Conservation (phyloP, 805 yeast species). For the Myxozyma lipomycoides region DNA sequence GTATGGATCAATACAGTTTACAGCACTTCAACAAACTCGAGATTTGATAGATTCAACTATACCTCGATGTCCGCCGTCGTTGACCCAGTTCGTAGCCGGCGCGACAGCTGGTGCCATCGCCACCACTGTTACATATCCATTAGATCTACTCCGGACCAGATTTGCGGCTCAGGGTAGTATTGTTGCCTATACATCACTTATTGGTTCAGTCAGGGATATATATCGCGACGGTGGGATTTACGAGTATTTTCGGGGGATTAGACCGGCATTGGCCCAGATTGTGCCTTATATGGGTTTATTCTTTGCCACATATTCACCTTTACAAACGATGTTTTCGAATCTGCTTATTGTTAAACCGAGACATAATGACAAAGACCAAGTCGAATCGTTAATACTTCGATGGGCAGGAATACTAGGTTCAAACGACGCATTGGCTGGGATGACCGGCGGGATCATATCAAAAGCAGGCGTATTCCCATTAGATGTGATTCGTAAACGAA, state of each 20-base stretch:
- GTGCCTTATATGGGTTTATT: constrained; percentile 70
- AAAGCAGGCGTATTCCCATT: constrained; percentile 78
- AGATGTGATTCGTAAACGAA: constrained; percentile 73
- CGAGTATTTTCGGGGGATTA: constrained; percentile 51
- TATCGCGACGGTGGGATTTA: constrained; percentile 42
- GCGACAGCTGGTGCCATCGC: constrained; percentile 72
- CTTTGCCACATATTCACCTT: constrained; percentile 37
- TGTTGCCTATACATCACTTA: constrained; percentile 31
- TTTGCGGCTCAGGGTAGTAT: constrained; percentile 58
- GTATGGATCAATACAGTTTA: constrained; percentile 83
- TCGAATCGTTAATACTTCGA: neutral
- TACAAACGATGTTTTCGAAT: neutral
- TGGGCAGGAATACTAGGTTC: constrained; percentile 9
- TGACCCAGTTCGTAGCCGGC: constrained; percentile 58
- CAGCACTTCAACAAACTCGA: constrained; percentile 60
- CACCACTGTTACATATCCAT: constrained; percentile 75
- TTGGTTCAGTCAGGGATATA: constrained; percentile 37
- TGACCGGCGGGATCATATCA: constrained; percentile 70
- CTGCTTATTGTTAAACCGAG: neutral
- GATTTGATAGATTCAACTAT: constrained; percentile 37
- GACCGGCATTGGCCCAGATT: constrained; percentile 54
- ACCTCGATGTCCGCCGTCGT: constrained; percentile 15
- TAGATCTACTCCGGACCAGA: constrained; percentile 83
- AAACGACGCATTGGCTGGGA: constrained; percentile 57
- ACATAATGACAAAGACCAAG: neutral